Base-by-base conservation (phyloP, 2,329 filamentous ascomycete genomes). In the Oidium heveae region DNA sequence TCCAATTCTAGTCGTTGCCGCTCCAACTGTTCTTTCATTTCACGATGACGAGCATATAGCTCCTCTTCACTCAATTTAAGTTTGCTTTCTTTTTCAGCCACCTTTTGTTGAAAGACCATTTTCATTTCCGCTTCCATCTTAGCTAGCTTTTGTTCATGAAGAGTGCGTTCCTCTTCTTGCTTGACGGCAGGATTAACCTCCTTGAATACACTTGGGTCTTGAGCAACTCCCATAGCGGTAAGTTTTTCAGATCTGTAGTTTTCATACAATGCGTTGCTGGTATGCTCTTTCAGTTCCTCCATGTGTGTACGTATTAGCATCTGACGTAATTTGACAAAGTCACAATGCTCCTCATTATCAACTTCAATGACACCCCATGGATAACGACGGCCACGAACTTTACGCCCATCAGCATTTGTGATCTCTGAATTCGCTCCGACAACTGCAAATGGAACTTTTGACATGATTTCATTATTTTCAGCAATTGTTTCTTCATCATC, bases 121-220 rank as follows among this genome's bases (percentile, higher is more conserved):
- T 98, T 98, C 91, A 98, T 98, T 71, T 98, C 91, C 66, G 87
- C 81, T 72, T 98, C 91, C 91, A 98, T 98, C 86, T 98, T 98
- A 70, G 89, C 86, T 63, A 98, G 86, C 77, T 98, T 98, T 77
- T 95, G 88, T 73, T 98, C 91, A 77, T 98, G 91, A 63, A 98
- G 76, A 60, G 85, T 82, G 65, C 91, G 86, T 76, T 98, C 91
- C 73, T 98, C 91, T 70, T 98, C 91, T 72, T 98, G 91, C 82
- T 98, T 98, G 72, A 96, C 91, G 50, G 91, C 89, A 59, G 91
- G 91, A 79, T 98, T 98, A 76, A 98, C 87, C 80, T 98, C 91
- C 80, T 98, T 98, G 85, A 98, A 98, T 63, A 98, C 91, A 68
- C 85, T 94, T 63, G 88, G 88, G 72, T 98, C 91, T 70, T 98